These are phyloP conservation scores for Exophiala spinifera DNA, from an alignment of 2,329 filamentous ascomycete genomes.

Conservation along the genomic window DNA sequence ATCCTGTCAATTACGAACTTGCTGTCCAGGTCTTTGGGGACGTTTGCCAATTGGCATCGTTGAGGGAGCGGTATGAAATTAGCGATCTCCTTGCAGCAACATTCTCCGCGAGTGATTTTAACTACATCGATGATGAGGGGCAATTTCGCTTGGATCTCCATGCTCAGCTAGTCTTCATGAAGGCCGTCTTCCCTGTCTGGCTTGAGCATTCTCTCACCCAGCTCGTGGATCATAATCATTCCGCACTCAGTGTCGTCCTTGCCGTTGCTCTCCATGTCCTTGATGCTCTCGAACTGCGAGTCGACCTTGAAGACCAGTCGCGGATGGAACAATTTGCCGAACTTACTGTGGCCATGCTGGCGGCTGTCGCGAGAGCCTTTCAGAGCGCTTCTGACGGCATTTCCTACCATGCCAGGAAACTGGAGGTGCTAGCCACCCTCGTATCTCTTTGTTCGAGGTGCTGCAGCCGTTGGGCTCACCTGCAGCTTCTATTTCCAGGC, in stretches of 20 bases:
- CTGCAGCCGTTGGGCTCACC: slow-evolving; percentile 15
- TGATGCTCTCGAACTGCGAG: slow-evolving; percentile 10
- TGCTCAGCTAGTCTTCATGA: slow-evolving; percentile 19
- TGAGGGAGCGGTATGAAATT: background rate
- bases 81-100: slow-evolving; percentile 2
- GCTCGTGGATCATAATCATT: background rate
- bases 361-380: slow-evolving; percentile 11
- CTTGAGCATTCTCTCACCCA: slow-evolving; percentile 10
- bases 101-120: slow-evolving; percentile 9
- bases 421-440: slow-evolving; percentile 3
- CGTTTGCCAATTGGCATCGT: slow-evolving; percentile 10
- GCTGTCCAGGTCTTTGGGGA: slow-evolving; percentile 7
- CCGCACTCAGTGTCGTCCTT: slow-evolving; percentile 8
- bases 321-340: slow-evolving; percentile 20
- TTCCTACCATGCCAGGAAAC: background rate
- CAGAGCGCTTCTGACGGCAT: background rate
- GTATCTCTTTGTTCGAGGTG: slow-evolving; percentile 6
- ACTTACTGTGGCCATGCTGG: slow-evolving; percentile 2
- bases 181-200: slow-evolving; percentile 21
- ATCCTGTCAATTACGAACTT: background rate
- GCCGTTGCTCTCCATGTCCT: slow-evolving; percentile 1
- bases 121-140: slow-evolving; percentile 18
- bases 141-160: slow-evolving; percentile 13
- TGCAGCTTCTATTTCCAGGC: slow-evolving; percentile 11
- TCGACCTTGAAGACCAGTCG: slow-evolving; percentile 15